A percentile compares a stretch with the other conserved stretches of the same genome.
These are phyloP conservation scores for Fusarium tricinctum DNA, from an alignment of 2,329 filamentous ascomycete species.

Conservation along the genomic window DNA sequence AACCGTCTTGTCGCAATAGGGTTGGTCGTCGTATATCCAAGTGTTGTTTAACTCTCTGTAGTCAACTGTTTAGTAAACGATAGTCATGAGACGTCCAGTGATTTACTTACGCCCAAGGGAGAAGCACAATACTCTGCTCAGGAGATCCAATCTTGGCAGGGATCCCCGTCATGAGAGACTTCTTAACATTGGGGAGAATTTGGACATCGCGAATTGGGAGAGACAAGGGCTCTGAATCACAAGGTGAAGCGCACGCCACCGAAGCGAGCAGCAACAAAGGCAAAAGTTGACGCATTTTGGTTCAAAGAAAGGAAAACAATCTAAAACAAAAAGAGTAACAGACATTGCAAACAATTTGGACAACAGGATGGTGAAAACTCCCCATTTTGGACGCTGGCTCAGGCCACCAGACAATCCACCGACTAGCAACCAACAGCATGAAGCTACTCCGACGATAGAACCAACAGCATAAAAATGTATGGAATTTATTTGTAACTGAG, in stretches of 20 bases:
- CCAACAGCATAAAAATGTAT: no score
- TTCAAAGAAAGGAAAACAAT: not conserved
- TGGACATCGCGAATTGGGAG: conserved; percentile 45
- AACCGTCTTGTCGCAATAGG: no score
- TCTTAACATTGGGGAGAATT: conserved; percentile 32
- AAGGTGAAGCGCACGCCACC: conserved; percentile 17
- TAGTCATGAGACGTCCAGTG: no score
- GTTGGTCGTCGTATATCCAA: no score
- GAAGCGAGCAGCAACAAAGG: not conserved
- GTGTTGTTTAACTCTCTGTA: no score
- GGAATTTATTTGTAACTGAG: no score
- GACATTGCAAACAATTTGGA: not conserved
- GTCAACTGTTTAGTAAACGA: no score
- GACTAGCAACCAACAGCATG: not conserved
- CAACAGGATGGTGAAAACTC: not conserved
- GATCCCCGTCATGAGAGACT: no score
- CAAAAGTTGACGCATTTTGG: conserved; percentile 19
- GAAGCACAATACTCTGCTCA: no score
- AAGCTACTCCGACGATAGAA: not conserved
- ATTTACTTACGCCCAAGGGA: no score
- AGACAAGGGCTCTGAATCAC: conserved; percentile 25
- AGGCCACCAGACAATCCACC: not conserved
- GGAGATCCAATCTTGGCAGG: no score
- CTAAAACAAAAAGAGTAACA: not conserved
- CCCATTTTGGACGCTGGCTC: not conserved